A percentile compares a stretch with the other conserved stretches of the same genome.
Evolutionary conservation across 2,329 filamentous ascomycete genomes (phyloP).

Genomic region (Aspergillus pseudotamarii): DNA sequence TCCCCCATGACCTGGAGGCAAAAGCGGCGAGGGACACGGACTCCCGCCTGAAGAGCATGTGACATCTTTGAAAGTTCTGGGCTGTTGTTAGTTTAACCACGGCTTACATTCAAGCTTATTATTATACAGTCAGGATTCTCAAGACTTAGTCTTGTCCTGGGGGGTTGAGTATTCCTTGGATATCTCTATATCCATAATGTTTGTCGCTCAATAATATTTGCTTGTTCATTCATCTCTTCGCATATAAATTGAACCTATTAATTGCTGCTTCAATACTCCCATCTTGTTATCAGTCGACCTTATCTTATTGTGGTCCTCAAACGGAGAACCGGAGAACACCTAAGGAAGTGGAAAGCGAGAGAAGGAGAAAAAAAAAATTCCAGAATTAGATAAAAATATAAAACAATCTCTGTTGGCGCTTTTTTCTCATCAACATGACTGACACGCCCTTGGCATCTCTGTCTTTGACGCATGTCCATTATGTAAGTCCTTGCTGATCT

Average conservation of each 20-base stretch:
- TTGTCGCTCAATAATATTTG: background rate
- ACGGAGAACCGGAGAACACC: background rate
- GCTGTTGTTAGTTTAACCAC: no score
- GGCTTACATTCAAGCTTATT: background rate
- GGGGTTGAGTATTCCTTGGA: background rate
- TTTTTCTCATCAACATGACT: conserved; percentile 23
- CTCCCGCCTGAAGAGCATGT: background rate
- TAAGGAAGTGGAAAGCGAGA: background rate
- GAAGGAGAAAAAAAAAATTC: background rate
- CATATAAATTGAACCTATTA: background rate
- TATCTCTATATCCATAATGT: background rate
- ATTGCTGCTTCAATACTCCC: background rate
- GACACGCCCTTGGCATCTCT: conserved; percentile 75
- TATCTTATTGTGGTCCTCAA: background rate
- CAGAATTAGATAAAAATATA: background rate
- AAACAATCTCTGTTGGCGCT: background rate
- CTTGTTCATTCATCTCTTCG: no score
- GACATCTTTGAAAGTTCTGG: background rate
- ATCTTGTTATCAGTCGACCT: background rate
- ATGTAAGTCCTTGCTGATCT: conserved; percentile 61
- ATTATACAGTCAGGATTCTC: background rate
- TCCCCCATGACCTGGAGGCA: background rate
- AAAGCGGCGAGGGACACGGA: conserved; percentile 15
- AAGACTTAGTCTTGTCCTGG: background rate
- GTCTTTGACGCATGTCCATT: conserved; percentile 93